Base-by-base conservation (phyloP, 495 filamentous ascomycete species). In the Ramalina peruviana region DNA sequence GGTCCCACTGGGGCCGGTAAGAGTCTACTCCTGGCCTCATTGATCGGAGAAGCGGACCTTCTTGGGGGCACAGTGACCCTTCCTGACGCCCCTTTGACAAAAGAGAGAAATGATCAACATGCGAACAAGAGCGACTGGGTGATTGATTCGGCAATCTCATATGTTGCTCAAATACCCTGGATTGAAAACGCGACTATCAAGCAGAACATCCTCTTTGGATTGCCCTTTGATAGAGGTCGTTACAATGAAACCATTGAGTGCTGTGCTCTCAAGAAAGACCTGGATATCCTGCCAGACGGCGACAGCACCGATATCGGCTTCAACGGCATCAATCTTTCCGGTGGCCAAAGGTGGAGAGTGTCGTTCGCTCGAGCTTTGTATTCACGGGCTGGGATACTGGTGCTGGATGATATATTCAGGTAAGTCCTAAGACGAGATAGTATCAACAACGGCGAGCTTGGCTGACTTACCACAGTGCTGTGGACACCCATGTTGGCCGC, bases 391-490 rank as follows among this genome's bases (percentile, higher is more conserved):
- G 82, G 83, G 0, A 82, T 88, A 49, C 71, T 93, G 0, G 68
- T 93, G 20, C 65, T 93, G 44, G 86, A 93, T 58, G 86, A 93
- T 58, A 89, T 93, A 37, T 93, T 93, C 63, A 86, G 81, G 53
- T 55, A 51, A 0, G 1, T 23, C 17, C 21, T 17, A 76, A 78
- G 55, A 74, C 21, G 16, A 16, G 30, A 9, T 25, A 26, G 12
- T 30, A 21, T 16, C 52, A 23, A 38, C 30, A 15, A 49, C 15
- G 12, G 2, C n/a, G 11, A 20, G 11, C 21, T 48, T 16, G 47
- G 39, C 15, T 27, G 7, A 42, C 19, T 1, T 7, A 25, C n/a
- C 21, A 16, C 15, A 56, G 54, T 41, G 73, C 71, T 0, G 58
- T 78, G 1, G 73, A 79, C 59, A 66, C 83, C 12, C 85, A 90